Base-by-base conservation (phyloP, 768 basidiomycete species). In the Chalciporus pseudorubinellus region DNA sequence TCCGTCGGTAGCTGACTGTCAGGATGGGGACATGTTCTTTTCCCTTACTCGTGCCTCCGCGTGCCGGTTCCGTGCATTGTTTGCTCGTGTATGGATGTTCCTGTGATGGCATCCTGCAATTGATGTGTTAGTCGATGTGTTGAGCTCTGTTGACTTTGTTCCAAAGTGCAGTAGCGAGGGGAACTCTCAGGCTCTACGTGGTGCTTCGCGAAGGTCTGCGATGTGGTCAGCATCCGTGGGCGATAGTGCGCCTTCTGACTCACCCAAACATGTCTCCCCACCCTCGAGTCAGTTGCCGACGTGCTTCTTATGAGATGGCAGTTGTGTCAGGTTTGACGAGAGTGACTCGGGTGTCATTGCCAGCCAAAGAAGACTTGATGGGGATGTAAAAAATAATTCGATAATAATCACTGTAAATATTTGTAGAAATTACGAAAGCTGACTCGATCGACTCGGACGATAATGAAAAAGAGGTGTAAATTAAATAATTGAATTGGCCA, bases 361-460 rank as follows among this genome's bases (percentile, higher is more conserved):
- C 26, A 26, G 26, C 26, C 26, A 9, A 26, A 9, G 26, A n/a
- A n/a, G 26, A 26, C 26, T 26, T 36, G 34, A n/a, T 36, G n/a
- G n/a, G n/a, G 10, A 36, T 16, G 51, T 39, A 54, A 44, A 39
- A 41, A 51, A 42, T 48, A 39, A 24, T 22, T 44, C 52, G 50
- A 36, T 50, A 26, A 22, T 44, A 57, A n/a, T n/a, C n/a, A n/a
- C n/a, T 50, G 18, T 50, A 55, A 59, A 46, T 55, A 60, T 48
- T 33, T 33, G 14, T 0, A 38, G 34, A 50, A 36, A 63, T 67
- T 59, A 65, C 58, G 53, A 53, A 48, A 59, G 42, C 6, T 44
- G 44, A 51, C 50, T 64, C 64, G 68, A 69, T 68, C 65, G 65
- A n/a, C n/a, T n/a, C n/a, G n/a, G n/a, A 67, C 65, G 53, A 70